Base-by-base conservation (phyloP, 768 basidiomycete species). In the Trametes punicea region DNA sequence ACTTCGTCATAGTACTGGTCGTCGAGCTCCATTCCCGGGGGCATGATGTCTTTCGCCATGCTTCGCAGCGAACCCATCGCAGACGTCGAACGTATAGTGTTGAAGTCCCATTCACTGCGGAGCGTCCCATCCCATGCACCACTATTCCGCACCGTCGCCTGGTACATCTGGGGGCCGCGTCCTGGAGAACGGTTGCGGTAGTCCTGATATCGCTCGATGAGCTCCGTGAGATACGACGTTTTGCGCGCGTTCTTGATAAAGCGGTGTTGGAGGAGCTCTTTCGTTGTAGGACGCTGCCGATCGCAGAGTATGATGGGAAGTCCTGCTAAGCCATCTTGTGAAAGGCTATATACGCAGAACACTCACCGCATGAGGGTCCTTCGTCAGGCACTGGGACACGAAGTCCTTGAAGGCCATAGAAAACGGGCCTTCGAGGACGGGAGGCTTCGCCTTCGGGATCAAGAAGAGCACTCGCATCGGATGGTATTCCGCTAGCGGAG, bases 401-500 rank as follows among this genome's bases (percentile, higher is more conserved):
- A 99, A 99, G 62, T 98, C 95, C 67, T 95, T 95, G 77, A 98
- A 98, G 1, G 85, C 82, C 3, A 79, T 63, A 15, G 87, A 88
- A 69, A 95, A 98, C 21, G 83, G 67, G 1, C 92, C 94, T 64
- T 98, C 96, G 46, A 99, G 76, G 9, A 82, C 80, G 5, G 97
- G 97, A 4, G 97, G 87, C 61, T 93, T 92, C 16, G 95, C 93
- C 73, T 98, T 97, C 2, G 97, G 97, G 60, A 98, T 99, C 45
- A 98, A 78, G 77, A 98, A 98, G 51, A 99, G 79, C 1, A 99
- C 96, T 26, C 97, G 84, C 97, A 98, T 98, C 0, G 95, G 97
- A 66, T 98, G 97, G 69, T 98, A 96, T 70, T 98, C 96, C 4
- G 93, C 90, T 54, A 98, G 73, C 7, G 97, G 97, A 0, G 97